These are phyloP conservation scores for Cardamine chenopodiifolia DNA, from an alignment of 345 rosid species.

Conservation along the genomic window DNA sequence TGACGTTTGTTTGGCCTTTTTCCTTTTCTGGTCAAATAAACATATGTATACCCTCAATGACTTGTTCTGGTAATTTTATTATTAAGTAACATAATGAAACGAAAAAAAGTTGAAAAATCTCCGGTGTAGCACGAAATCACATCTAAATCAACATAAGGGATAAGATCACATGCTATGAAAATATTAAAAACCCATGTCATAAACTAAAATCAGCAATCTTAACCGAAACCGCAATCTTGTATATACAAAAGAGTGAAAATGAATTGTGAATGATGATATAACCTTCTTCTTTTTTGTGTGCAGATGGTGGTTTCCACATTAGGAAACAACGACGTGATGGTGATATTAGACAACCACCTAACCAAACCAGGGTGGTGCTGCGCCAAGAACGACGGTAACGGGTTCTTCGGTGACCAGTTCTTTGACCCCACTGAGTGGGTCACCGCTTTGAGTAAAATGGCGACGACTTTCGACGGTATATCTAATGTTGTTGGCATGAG, in stretches of 20 bases:
- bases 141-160: conserved; percentile 3
- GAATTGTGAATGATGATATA: conserved; percentile 10
- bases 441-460: conserved; percentile 67
- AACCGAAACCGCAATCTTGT: not conserved
- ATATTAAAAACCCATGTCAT: not conserved
- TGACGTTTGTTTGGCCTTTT: conserved; percentile 41
- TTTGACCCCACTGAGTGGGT: conserved; percentile 79
- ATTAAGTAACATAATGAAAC: not conserved
- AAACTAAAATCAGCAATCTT: conserved; percentile 6
- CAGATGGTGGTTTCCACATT: conserved; percentile 85
- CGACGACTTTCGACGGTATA: conserved; percentile 62
- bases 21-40: conserved; percentile 21
- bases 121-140: not conserved
- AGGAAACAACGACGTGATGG: conserved; percentile 72
- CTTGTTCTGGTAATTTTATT: not conserved
- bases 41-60: not conserved
- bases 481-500: conserved; percentile 86
- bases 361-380: conserved; percentile 98
- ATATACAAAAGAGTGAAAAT: not conserved
- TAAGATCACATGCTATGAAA: conserved; percentile 18
- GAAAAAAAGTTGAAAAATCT: not conserved
- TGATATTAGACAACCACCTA: conserved; percentile 88
- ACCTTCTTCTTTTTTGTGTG: not conserved
- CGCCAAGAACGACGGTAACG: conserved; percentile 69
- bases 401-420: conserved; percentile 90